A percentile compares a stretch with the other conserved stretches of the same genome.
These are phyloP conservation scores for Ceratonia siliqua DNA, from an alignment of 306 rosid genomes.

Conservation along the genomic window DNA sequence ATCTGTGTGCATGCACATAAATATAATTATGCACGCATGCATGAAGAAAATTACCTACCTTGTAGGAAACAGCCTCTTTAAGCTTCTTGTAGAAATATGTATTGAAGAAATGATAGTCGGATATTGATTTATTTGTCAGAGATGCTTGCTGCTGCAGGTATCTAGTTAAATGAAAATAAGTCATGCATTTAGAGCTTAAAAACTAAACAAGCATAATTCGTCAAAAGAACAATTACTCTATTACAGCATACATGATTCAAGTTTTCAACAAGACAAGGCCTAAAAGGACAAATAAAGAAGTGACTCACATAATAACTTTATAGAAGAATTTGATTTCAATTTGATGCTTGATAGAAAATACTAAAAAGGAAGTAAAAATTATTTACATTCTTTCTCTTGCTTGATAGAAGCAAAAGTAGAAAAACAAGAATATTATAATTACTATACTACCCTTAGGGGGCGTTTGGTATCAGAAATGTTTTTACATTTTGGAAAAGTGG, in stretches of 20 bases:
- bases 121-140: conserved; percentile 47
- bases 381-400: no score
- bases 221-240: conserved; percentile 11
- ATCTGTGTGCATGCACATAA: conserved; percentile 20
- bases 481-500: no score
- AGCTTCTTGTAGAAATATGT: conserved; percentile 95
- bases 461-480: no score
- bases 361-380: no score
- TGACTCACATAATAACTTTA: conserved; percentile 3
- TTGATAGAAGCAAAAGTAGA: no score
- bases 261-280: conserved; percentile 16
- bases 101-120: conserved; percentile 82
- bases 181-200: conserved; percentile 13
- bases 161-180: conserved; percentile 50
- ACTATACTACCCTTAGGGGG: no score
- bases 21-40: conserved; percentile 20
- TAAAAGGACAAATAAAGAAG: conserved; percentile 1
- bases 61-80: conserved; percentile 75
- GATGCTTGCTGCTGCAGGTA: conserved; percentile 74
- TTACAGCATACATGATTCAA: conserved; percentile 6
- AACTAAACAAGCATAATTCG: conserved; percentile 25
- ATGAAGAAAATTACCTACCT: conserved; percentile 54
- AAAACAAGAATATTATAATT: no score
- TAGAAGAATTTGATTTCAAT: not conserved
- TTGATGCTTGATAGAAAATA: no score